Base-by-base conservation (phyloP, 345 rosid genomes). In the Arabidopsis suecica region DNA sequence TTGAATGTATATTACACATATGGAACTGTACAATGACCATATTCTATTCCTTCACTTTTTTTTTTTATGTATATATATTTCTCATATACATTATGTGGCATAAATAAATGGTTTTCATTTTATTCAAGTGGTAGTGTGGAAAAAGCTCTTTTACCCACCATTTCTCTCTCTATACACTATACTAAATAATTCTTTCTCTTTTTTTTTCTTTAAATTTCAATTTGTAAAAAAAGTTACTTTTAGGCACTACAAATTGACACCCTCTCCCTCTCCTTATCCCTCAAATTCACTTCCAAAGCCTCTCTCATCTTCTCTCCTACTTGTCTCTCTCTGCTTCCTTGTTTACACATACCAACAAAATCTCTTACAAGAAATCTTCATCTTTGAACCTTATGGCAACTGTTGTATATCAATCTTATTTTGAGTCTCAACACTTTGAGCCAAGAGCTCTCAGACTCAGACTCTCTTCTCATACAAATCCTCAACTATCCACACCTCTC, bases 341-440 rank as follows among this genome's bases (percentile, higher is more conserved):
- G 49, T 55, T 65, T 40, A 68, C 53, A 42, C 63, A 42, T 11
- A 62, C 59, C 74, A 51, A 68, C 20, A 9, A 23, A 65, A 36
- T 65, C 50, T 51, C 60, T 55, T 68, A 51, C 65, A 28, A 72
- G 51, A 58, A 40, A 32, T 20, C 34, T 42, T 34, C 11, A 42
- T 54, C 57, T 20, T 14, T 37, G 55, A 61, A 34, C 53, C 16
- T 91, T 12, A 63, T 93, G 98, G 88, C 89, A n/a, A 87, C 94
- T 13, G 61, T 88, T 61, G 86, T 88, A 42, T 88, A 69, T 69
- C 97, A 82, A 64, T 83, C 96, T 22, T 72, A 85, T 57, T 85
- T 85, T 8, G 92, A 88, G 78, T 79, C 92, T 23, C 85, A 82
- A 32, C 51, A 81, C 61, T 78, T 76, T 18, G 97, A 89, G 83